phyloP scores from a whole-genome alignment of 169 alveolate genomes.

The Cystoisospora suis region DNA sequence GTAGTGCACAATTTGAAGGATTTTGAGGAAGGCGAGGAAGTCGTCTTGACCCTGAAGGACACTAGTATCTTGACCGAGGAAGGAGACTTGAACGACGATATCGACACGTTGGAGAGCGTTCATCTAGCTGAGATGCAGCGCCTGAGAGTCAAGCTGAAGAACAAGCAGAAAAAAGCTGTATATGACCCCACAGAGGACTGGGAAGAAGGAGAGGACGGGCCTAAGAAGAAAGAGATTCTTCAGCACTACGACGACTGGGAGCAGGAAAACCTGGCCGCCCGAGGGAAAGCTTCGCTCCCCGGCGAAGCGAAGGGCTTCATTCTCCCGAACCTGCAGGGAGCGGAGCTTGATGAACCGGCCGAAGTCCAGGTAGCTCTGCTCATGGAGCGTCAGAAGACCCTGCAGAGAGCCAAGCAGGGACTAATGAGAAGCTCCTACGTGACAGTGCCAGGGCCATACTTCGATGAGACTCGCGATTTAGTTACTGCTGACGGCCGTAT shows the following conservation, averaged over 20 bases:
- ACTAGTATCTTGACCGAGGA: constrained; percentile 24
- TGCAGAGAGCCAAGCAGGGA: neutral
- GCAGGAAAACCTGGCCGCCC: constrained; percentile 27
- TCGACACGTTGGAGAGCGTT: constrained; percentile 34
- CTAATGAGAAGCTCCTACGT: neutral
- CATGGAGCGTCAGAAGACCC: neutral
- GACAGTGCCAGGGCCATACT: too few species aligned
- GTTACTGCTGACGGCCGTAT: neutral
- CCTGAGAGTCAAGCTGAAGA: constrained; percentile 9
- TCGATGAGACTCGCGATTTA: too few species aligned
- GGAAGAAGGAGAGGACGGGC: constrained; percentile 50
- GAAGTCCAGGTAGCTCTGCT: constrained; percentile 9
- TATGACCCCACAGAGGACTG: constrained; percentile 52
- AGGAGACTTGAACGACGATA: constrained; percentile 39
- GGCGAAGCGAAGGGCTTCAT: constrained; percentile 3
- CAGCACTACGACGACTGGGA: constrained; percentile 62
- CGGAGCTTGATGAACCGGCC: neutral
- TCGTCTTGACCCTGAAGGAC: constrained; percentile 53
- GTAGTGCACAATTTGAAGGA: constrained; percentile 52
- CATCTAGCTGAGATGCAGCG: neutral
- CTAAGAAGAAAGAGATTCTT: constrained; percentile 38
- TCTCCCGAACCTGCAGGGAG: constrained; percentile 8
- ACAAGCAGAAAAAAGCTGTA: constrained; percentile 30
- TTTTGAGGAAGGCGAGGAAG: constrained; percentile 49
- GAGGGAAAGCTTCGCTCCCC: neutral